phyloP scores from a whole-genome alignment of 805 yeast species.

The Ogataea kodamae region DNA sequence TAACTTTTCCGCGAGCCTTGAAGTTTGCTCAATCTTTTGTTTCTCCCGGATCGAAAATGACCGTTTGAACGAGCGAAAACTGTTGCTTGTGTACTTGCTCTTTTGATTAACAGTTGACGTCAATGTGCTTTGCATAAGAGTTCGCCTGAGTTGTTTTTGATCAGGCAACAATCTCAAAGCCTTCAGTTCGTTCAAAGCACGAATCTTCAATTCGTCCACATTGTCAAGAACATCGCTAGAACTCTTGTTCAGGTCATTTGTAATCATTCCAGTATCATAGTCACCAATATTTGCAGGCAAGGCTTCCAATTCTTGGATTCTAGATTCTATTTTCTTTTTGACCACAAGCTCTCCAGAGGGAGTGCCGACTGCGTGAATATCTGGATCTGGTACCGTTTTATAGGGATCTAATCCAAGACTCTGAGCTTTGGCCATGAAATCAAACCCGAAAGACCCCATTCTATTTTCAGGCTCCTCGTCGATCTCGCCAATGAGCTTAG shows the following conservation, averaged over 20 bases:
- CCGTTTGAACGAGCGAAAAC: conserved; percentile 64
- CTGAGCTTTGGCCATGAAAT: conserved; percentile 37
- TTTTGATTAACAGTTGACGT: conserved; percentile 45
- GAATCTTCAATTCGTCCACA: conserved; percentile 58
- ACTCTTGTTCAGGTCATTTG: conserved; percentile 35
- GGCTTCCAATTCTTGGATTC: conserved; percentile 59
- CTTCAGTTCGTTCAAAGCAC: conserved; percentile 67
- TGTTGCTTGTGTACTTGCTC: conserved; percentile 46
- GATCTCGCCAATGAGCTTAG: conserved; percentile 29
- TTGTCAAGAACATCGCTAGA: conserved; percentile 44
- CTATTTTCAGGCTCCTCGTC: conserved; percentile 2
- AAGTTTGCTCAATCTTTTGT: conserved; percentile 69
- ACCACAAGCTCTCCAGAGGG: conserved; percentile 50
- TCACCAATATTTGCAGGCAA: conserved; percentile 72
- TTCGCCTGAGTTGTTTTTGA: conserved; percentile 68
- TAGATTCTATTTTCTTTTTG: conserved; percentile 48
- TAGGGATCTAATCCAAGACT: conserved; percentile 37
- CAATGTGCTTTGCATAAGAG: conserved; percentile 39
- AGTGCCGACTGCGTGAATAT: conserved; percentile 46
- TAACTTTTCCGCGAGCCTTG: conserved; percentile 68
- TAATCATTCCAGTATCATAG: conserved; percentile 35
- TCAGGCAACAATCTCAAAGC: conserved; percentile 60
- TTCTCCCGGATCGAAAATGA: conserved; percentile 66
- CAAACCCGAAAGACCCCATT: conserved; percentile 18
- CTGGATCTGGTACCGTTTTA: conserved; percentile 31